A percentile compares a stretch with the other conserved stretches of the same genome.
phyloP scores from a whole-genome alignment of 495 filamentous ascomycete species.

The Penicillium ochrochloron region DNA sequence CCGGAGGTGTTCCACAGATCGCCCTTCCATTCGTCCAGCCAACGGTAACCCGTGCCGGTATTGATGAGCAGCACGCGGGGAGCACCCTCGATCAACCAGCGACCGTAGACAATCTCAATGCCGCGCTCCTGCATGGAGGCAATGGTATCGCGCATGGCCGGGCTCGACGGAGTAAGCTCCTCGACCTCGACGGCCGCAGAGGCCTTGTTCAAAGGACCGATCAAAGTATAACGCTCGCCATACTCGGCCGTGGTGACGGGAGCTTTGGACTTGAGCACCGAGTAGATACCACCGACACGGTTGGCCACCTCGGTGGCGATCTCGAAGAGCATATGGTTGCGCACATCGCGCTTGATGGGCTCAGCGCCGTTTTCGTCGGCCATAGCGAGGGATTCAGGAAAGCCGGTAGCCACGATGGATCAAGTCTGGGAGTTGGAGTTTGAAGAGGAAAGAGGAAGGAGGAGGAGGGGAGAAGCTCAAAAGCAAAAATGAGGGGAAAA shows the following conservation, averaged over 20 bases:
- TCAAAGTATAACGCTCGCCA: conserved; percentile 94
- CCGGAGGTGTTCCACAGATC: conserved; percentile 94
- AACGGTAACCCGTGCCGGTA: conserved; percentile 87
- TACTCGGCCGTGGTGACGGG: conserved; percentile 98
- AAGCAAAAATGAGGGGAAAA: conserved; percentile 15
- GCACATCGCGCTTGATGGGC: conserved; percentile 64
- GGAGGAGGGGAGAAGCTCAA: conserved; percentile 5
- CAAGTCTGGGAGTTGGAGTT: not conserved
- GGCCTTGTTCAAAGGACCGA: conserved; percentile 88
- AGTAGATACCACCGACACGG: conserved; percentile 98
- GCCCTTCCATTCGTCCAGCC: conserved; percentile 94
- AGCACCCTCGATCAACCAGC: conserved; percentile 97
- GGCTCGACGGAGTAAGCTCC: conserved; percentile 81
- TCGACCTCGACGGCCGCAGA: conserved; percentile 97
- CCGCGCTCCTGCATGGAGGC: conserved; percentile 88
- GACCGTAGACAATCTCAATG: conserved; percentile 87
- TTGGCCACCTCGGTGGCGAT: conserved; percentile 96
- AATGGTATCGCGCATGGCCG: conserved; percentile 79
- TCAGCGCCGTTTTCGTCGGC: conserved; percentile 44
- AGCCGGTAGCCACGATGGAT: not conserved
- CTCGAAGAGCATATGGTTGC: conserved; percentile 88
- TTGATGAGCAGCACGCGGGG: conserved; percentile 93
- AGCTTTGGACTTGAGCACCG: conserved; percentile 97
- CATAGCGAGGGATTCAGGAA: conserved; percentile 19
- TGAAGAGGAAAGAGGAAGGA: not conserved